Percentiles rank a stretch among this genome's conserved stretches.
Evolutionary conservation across 345 rosid species (phyloP).

Genomic region (Psidium guajava): DNA sequence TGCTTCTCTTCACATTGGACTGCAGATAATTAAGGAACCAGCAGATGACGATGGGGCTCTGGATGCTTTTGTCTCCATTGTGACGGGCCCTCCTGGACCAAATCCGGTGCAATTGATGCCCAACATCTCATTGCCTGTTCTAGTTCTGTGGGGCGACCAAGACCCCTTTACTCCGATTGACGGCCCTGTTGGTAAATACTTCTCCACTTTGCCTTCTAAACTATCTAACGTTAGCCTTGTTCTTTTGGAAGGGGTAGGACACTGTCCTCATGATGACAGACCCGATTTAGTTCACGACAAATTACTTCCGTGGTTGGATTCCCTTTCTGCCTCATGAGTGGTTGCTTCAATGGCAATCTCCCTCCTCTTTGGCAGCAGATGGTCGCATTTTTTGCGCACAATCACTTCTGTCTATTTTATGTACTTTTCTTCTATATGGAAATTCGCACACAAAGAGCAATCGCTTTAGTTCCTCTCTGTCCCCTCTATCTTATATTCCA

Average conservation of each 20-base stretch:
- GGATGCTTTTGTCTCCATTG: conserved; percentile 75
- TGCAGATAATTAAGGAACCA: conserved; percentile 72
- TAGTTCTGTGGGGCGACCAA: conserved; percentile 74
- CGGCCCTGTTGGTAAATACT: conserved; percentile 81
- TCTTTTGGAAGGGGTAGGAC: conserved; percentile 72
- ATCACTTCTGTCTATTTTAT: not conserved
- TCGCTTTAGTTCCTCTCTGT: not conserved
- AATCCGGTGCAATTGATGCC: conserved; percentile 63
- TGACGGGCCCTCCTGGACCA: conserved; percentile 96
- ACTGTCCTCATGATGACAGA: conserved; percentile 84
- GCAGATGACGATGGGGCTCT: conserved; percentile 75
- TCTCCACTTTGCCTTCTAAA: conserved; percentile 47
- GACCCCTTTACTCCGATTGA: conserved; percentile 83
- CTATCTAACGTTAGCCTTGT: conserved; percentile 45
- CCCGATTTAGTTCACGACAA: conserved; percentile 63
- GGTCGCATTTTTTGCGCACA: not conserved
- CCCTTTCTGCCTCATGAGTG: conserved; percentile 17
- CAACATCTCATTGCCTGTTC: conserved; percentile 37
- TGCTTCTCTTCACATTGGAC: not conserved
- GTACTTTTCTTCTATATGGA: not conserved
- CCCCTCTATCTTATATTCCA: not conserved
- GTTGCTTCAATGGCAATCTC: not conserved
- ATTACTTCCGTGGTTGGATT: conserved; percentile 72
- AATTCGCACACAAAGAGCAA: not conserved
- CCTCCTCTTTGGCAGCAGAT: not conserved